Base-by-base conservation (phyloP, 176 grass and related monocot genomes). In the Puccinellia tenuiflora region DNA sequence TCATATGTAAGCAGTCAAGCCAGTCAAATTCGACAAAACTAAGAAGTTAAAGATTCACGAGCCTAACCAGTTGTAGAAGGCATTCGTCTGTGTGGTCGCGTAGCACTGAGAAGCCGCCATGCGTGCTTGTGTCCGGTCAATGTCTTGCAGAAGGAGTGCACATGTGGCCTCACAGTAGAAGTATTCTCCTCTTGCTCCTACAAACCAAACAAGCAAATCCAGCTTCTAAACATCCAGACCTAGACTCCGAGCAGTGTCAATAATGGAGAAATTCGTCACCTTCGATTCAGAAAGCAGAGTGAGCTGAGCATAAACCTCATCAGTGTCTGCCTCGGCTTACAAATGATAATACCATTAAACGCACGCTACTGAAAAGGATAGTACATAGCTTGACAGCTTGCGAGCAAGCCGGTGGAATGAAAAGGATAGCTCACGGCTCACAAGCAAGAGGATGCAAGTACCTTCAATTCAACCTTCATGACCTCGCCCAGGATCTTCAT, bases 111-210 rank as follows among this genome's bases (percentile, higher is more conserved):
- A 98, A 98, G 22, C 95, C 95, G 0, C 95, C 95, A 79, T 98
- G 95, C 5, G 95, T 98, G 74, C 95, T 98, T 3, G 95, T 98
- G 45, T 98, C 95, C 2, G 95, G 95, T 97, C 81, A 97, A 86
- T 3, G 95, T 97, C 90, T 97, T 97, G 86, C 92, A 97, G 84
- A 97, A 97, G 5, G 95, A 94, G 76, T 92, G 88, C 18, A 94
- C 92, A 4, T 84, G 90, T 43, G 90, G 92, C 54, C 92, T 91
- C 21, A 9, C 40, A 70, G 86, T 89, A 69, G 78, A 77, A 1
- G 29, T 40, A 73, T 81, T 90, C 71, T 94, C 90, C 25, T 91
- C 92, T 85, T 81, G 90, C 50, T 75, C 47, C 52, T 80, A 76
- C 57, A 91, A 14, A 72, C 20, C 52, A 75, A 73, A 78, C 6